Evolutionary conservation across 306 rosid genomes (phyloP), one percentile per base, ranked within the genome.

Genomic region (Calophaca sinica): DNA sequence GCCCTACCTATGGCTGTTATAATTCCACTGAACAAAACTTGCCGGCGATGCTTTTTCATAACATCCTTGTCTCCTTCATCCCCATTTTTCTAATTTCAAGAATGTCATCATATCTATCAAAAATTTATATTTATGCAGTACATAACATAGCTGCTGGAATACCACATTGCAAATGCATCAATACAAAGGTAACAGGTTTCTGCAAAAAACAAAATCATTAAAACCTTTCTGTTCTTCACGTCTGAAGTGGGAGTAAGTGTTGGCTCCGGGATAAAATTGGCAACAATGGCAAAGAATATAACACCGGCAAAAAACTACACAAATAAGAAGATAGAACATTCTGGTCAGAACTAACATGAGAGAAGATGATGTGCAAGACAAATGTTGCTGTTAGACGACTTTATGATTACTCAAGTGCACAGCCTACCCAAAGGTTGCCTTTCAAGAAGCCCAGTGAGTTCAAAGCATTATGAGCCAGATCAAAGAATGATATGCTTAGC

Each of bases 401-500:
- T 20, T 6, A 54, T 67, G 50, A 65, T 20, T 42, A 51, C 46
- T 20, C 60, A 14, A 75, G 68, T 33, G 31, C 28, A 62, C 32
- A 70, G 60, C 85, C 72, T 80, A 96, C 99, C 99, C 99, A 96
- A 77, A 92, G 87, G 73, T 96, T 92, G 59, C 87, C 99, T 85
- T 89, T 96, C 64, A 96, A 80, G 88, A 96, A 96, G 35, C 99
- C 99, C 39, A 96, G 86, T 6, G 99, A 87, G 82, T 96, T 96
- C 48, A 92, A 79, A 72, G 99, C 97, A 72, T 92, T 96, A 79
- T 92, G 99, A 87, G 99, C 99, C 70, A 96, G 86, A 83, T 96
- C 99, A 46, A 96, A 89, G 88, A 96, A 92, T 35, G 99, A 94
- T 70, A 90, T 94, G 86, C 99, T 94, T 36, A 94, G 82, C 98